phyloP scores from a whole-genome alignment of 2,329 filamentous ascomycete species.

The Curvularia spicifera region DNA sequence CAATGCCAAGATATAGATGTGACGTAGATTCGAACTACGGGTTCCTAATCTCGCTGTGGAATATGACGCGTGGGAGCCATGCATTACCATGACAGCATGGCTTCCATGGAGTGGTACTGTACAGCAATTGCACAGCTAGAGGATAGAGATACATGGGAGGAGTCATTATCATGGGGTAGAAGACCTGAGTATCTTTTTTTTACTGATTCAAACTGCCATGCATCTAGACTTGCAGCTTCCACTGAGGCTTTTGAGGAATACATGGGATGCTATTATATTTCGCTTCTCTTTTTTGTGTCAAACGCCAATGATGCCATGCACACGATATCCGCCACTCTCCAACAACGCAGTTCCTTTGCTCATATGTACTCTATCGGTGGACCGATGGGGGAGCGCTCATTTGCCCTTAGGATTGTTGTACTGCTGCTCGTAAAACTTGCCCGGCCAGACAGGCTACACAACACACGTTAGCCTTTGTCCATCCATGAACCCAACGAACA shows the following conservation, averaged over 20 bases:
- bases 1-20: constrained; percentile 45
- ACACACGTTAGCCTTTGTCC: constrained; percentile 6
- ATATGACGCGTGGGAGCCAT: neutral
- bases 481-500: neutral
- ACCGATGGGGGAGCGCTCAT: constrained; percentile 20
- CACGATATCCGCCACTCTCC: neutral
- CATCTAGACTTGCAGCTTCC: neutral
- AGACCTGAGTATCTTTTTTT: neutral
- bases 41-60: neutral
- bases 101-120: neutral
- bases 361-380: constrained; percentile 2
- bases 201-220: constrained; percentile 3
- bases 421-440: constrained; percentile 44
- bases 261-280: constrained; percentile 4
- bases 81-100: neutral
- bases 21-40: neutral
- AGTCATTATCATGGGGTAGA: neutral
- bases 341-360: constrained; percentile 3
- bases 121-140: neutral
- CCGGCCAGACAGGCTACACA: constrained; percentile 33
- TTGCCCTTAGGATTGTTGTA: constrained; percentile 45
- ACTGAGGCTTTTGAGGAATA: neutral
- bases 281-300: constrained; percentile 5
- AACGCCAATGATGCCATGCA: constrained; percentile 16
- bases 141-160: neutral